These are phyloP conservation scores for Cyclotella kingstonii DNA, from an alignment of 108 stramenopile species.

Conservation along the genomic window DNA sequence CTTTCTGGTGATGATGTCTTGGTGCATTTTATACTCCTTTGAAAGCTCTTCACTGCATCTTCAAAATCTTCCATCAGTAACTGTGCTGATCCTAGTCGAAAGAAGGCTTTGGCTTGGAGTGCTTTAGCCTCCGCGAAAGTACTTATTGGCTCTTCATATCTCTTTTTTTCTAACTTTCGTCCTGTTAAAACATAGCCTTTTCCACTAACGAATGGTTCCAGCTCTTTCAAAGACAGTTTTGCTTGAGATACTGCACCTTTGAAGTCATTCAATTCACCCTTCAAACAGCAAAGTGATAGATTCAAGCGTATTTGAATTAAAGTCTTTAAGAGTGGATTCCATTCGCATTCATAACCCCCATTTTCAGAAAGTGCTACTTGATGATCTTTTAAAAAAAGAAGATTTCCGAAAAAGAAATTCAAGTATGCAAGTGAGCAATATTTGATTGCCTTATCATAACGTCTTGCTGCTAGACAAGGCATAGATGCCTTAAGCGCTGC, in stretches of 20 bases:
- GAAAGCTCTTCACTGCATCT: constrained; percentile 57
- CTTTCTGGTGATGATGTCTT: constrained; percentile 10
- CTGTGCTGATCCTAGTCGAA: constrained; percentile 74
- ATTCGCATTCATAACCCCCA: constrained; percentile 35
- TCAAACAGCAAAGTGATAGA: constrained; percentile 59
- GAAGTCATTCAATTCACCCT: constrained; percentile 28
- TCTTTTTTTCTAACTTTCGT: constrained; percentile 20
- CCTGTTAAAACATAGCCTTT: constrained; percentile 45
- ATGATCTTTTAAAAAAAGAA: constrained; percentile 36
- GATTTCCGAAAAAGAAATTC: constrained; percentile 32
- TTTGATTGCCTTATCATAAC: constrained; percentile 74
- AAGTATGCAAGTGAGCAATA: constrained; percentile 68
- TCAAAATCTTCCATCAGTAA: constrained; percentile 47
- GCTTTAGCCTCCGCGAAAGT: constrained; percentile 55
- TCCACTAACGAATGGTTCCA: constrained; percentile 56
- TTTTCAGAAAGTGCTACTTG: constrained; percentile 25
- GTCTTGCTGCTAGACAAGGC: constrained; percentile 50
- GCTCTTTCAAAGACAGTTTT: constrained; percentile 49
- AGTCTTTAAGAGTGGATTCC: constrained; percentile 53
- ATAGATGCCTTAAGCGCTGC: constrained; percentile 51
- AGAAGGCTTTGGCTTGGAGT: constrained; percentile 76
- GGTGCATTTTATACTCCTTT: constrained; percentile 50
- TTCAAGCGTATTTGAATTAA: constrained; percentile 65
- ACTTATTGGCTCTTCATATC: constrained; percentile 41
- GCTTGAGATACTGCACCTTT: constrained; percentile 57